Evolutionary conservation across 1,284 basidiomycete species (phyloP), one percentile per base, ranked within the genome.

Genomic region (Rhodotorula glutinis): DNA sequence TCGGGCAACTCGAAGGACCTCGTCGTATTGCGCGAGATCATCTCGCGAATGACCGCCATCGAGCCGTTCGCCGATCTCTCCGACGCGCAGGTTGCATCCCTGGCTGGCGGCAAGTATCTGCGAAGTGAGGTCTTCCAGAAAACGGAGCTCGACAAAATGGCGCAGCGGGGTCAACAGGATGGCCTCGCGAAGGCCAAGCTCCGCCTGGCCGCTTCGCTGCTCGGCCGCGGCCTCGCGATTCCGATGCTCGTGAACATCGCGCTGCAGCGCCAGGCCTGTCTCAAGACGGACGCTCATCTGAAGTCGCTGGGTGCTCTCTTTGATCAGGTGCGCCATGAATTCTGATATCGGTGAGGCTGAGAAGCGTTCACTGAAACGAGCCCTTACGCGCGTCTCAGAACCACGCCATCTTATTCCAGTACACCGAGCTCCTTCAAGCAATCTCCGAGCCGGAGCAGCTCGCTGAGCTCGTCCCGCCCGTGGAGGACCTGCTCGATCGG

Each of bases 21-120:
- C 54, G 85, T 95, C 43, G 90, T 98, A 44, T 82, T 99, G 29
- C 87, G 90, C 53, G 93, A 97, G 77, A 81, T 99, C 60, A 90
- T 98, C 65, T 89, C 87, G 82, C 91, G 93, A 77, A 97, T 98
- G 92, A 88, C 91, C 7, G 93, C 91, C 8, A 91, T 97, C 70
- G 90, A 97, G 76, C 90, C 91, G 16, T 82, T 97, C 57, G 90
- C 90, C 1, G 91, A 87, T 77, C 82, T 98, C 53, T 91, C 92
- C 1, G 91, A 96, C 70, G 83, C 87, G 0, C 94, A 98, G 78
- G 86, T 98, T 56, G 79, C 84, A 43, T 91, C 91, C 2, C 92
- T 96, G 84, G 89, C 90, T 4, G 92, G 94, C 62, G 96, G 96
- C 0, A 87, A 89, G 1, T 84, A 87, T 44, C 83, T 99, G 67